Percentiles rank a stretch among this genome's conserved stretches.
phyloP scores from a whole-genome alignment of 2,329 filamentous ascomycete genomes.

The Cladosporium sphaerospermum region DNA sequence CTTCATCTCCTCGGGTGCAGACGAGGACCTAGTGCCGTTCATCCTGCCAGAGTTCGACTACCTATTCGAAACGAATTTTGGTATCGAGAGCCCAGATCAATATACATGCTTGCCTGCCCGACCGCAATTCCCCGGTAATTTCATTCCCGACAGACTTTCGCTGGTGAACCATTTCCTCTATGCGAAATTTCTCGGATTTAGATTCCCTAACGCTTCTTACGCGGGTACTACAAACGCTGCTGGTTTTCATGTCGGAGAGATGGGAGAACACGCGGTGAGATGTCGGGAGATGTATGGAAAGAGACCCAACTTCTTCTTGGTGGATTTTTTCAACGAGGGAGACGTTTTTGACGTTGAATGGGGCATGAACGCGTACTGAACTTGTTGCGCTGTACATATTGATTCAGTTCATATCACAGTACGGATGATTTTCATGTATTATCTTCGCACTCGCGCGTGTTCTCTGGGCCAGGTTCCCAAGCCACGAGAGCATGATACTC shows the following conservation, averaged over 20 bases:
- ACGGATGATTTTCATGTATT: too few relatives aligned
- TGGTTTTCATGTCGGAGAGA: constrained; percentile 33
- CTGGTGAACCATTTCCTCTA: constrained; percentile 43
- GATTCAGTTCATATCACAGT: too few relatives aligned
- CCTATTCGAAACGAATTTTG: constrained; percentile 42
- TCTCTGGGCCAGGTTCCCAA: too few relatives aligned
- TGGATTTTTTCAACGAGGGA: constrained; percentile 33
- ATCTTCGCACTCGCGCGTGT: too few relatives aligned
- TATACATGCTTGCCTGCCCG: constrained; percentile 31
- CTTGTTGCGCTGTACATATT: neutral
- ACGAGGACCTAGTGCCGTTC: constrained; percentile 35
- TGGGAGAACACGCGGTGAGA: constrained; percentile 37
- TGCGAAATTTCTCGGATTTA: constrained; percentile 36
- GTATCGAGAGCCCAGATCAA: constrained; percentile 30
- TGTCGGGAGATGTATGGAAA: constrained; percentile 35
- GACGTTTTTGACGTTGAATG: constrained; percentile 25
- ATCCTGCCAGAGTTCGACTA: constrained; percentile 34
- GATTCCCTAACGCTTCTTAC: constrained; percentile 36
- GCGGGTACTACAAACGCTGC: constrained; percentile 40
- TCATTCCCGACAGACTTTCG: constrained; percentile 37
- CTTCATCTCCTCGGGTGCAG: constrained; percentile 39
- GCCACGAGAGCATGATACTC: too few relatives aligned
- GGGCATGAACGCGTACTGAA: constrained; percentile 23
- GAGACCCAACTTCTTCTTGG: constrained; percentile 37
- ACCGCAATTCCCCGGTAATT: constrained; percentile 32